phyloP scores from a whole-genome alignment of 148 eudicot genomes.

The Heliosperma pusillum region DNA sequence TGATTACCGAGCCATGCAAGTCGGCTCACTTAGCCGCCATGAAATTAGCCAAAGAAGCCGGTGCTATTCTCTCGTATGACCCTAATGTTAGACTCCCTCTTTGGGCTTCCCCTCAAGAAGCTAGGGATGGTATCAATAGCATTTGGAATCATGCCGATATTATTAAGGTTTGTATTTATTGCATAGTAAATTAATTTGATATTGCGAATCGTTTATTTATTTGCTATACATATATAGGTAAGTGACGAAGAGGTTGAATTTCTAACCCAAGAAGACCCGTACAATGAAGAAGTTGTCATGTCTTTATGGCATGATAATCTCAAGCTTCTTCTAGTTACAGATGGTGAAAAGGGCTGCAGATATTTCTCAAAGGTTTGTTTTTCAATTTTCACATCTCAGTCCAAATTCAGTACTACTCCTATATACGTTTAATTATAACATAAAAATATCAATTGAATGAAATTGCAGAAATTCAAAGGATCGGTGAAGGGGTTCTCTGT shows the following conservation, averaged over 20 bases:
- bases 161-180: constrained; percentile 34
- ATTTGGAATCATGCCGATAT: constrained; percentile 61
- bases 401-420: too few relatives aligned
- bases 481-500: constrained; percentile 39
- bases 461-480: constrained; percentile 42
- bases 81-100: constrained; percentile 60
- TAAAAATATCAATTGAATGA: neutral
- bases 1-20: constrained; percentile 51
- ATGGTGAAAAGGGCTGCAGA: constrained; percentile 54
- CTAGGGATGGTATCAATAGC: constrained; percentile 44
- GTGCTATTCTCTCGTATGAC: constrained; percentile 51
- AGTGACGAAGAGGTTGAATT: constrained; percentile 55
- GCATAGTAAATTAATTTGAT: too few relatives aligned
- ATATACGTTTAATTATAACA: too few relatives aligned
- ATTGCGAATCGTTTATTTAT: too few relatives aligned
- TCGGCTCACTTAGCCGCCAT: constrained; percentile 58
- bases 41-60: constrained; percentile 47
- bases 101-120: constrained; percentile 56
- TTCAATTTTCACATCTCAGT: too few relatives aligned
- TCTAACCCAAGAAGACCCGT: constrained; percentile 29
- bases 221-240: too few relatives aligned
- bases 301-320: constrained; percentile 37
- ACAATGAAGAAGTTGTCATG: constrained; percentile 33
- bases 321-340: constrained; percentile 50
- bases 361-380: constrained; percentile 41